phyloP scores from a whole-genome alignment of 208 protist species.

The Balamuthia mandrillaris region DNA sequence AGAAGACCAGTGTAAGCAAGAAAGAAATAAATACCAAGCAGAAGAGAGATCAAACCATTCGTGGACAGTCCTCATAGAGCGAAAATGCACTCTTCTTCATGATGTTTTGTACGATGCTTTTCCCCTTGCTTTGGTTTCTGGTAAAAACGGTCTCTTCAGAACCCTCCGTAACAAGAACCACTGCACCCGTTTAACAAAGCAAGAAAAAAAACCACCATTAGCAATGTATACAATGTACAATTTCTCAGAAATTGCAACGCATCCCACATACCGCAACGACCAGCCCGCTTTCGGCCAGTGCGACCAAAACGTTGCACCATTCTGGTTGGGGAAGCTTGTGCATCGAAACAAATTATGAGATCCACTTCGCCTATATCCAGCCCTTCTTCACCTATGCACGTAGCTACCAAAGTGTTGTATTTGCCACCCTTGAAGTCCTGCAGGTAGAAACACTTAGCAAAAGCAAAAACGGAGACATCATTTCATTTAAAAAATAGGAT shows the following conservation, averaged over 20 bases:
- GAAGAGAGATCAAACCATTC: background rate
- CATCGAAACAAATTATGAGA: constrained; percentile 77
- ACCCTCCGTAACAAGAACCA: constrained; percentile 32
- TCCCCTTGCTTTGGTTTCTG: background rate
- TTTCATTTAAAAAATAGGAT: constrained; percentile 7
- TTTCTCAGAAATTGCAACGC: background rate
- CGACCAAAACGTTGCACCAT: constrained; percentile 75
- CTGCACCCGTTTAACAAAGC: background rate
- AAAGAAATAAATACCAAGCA: too few relatives aligned
- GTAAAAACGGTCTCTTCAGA: constrained; percentile 29
- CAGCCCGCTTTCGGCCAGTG: constrained; percentile 73
- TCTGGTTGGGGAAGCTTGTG: constrained; percentile 54
- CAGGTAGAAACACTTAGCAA: background rate
- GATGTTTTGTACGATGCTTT: constrained; percentile 23
- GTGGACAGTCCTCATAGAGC: constrained; percentile 15
- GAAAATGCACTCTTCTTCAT: constrained; percentile 13
- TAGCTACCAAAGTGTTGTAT: constrained; percentile 74
- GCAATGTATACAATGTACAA: background rate
- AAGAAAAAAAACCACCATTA: background rate
- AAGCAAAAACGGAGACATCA: background rate
- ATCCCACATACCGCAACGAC: constrained; percentile 34
- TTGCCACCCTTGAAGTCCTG: constrained; percentile 51
- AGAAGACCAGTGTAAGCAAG: too few relatives aligned
- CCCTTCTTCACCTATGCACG: constrained; percentile 79
- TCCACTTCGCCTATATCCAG: constrained; percentile 77